Evolutionary conservation across 345 rosid species (phyloP).

Genomic region (Citrus maxima): DNA sequence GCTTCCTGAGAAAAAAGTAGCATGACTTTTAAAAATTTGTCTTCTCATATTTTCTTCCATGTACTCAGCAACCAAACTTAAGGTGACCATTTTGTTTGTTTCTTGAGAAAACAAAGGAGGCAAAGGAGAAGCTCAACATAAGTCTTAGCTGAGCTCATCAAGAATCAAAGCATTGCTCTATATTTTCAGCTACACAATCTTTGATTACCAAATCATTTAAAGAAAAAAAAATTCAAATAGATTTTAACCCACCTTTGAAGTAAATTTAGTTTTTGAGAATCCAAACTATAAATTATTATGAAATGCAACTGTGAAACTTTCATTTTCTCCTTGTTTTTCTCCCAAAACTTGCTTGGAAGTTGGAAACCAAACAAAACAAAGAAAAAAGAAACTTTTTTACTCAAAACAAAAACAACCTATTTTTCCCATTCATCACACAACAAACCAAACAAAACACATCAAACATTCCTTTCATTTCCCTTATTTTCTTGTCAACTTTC

Average conservation of each 20-base stretch:
- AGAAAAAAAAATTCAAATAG: background rate
- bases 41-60: background rate
- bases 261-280: background rate
- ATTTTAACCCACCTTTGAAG: background rate
- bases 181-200: background rate
- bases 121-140: background rate
- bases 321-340: background rate
- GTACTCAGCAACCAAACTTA: conserved; percentile 11
- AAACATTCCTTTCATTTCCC: background rate
- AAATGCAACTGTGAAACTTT: background rate
- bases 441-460: background rate
- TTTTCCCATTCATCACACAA: background rate
- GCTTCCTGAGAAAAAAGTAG: conserved; percentile 27
- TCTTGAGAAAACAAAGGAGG: conserved; percentile 14
- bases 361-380: conserved; percentile 10
- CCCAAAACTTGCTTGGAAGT: conserved; percentile 10
- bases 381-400: background rate
- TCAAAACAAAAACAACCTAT: background rate
- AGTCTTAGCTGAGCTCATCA: too few relatives aligned
- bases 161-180: background rate
- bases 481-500: background rate
- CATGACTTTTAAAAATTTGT: background rate
- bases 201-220: too few relatives aligned
- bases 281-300: background rate
- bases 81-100: conserved; percentile 10